Base-by-base conservation (phyloP, 768 basidiomycete species). In the Strobilomyces confusus region DNA sequence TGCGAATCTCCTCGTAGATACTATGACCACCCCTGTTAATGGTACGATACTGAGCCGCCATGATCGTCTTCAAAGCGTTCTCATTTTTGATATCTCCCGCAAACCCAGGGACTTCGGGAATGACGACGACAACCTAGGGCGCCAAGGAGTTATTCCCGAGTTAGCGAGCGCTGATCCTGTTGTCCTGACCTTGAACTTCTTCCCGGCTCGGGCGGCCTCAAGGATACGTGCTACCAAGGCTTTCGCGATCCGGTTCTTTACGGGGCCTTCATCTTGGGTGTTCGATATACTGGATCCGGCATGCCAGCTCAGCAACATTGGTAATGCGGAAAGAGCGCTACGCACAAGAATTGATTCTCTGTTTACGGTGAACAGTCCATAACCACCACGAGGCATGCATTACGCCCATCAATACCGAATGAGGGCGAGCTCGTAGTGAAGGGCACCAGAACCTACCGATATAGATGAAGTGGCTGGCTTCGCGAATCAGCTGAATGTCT, bases 61-160 rank as follows among this genome's bases (percentile, higher is more conserved):
- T 86, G 68, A 97, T 95, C 9, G 74, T 88, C 74, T 88, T 84
- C 51, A 92, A 60, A 1, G 85, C 71, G 0, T 69, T 65, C 54
- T 81, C 83, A 44, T 70, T 73, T 73, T 84, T 88, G 66, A 97
- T 77, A 66, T 92, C 83, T 3, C 95, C 88, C 1, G 92, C 77
- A 69, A 98, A 97, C 1, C 87, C 94, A 14, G 95, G 95, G 2
- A 97, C 78, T 66, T 95, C 94, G 0, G 95, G 95, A 48, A 98
- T 87, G 19, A 87, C 72, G 14, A 98, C 81, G 46, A 95, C 75
- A 48, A 97, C 89, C 89, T 93, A 58, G 2, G 42, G 26, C 20
- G 12, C 45, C 14, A 3, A 34, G 23, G 8, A 20, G 15, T 23
- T 25, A 23, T 38, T 45, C 12, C 20, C n/a, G 20, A n/a, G 42